Percentiles rank a stretch among this genome's conserved stretches.
These are phyloP conservation scores for Wickerhamiella azyma DNA, from an alignment of 805 yeast species.

Conservation along the genomic window DNA sequence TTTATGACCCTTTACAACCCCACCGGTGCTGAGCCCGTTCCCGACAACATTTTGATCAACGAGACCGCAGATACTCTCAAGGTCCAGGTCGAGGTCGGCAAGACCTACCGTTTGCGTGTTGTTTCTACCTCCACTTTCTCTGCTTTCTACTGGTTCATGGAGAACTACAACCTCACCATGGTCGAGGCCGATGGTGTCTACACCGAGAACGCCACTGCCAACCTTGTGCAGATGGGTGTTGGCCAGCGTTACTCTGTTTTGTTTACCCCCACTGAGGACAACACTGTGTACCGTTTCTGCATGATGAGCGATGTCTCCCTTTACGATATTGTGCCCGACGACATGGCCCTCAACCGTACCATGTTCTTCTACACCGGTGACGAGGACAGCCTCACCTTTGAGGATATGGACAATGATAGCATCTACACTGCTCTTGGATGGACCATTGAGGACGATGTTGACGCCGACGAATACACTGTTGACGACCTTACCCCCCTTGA, in stretches of 20 bases:
- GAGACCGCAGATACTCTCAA: constrained; percentile 46
- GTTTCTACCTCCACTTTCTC: constrained; percentile 84
- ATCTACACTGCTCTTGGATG: constrained; percentile 33
- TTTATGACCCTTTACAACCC: constrained; percentile 75
- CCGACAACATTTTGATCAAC: constrained; percentile 66
- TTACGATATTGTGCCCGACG: constrained; percentile 63
- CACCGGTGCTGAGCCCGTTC: constrained; percentile 97
- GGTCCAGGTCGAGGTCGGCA: constrained; percentile 60
- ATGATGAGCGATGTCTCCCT: constrained; percentile 67
- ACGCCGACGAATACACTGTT: constrained; percentile 23
- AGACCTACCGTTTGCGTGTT: constrained; percentile 68
- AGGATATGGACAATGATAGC: constrained; percentile 39
- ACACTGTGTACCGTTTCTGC: constrained; percentile 66
- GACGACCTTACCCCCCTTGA: constrained; percentile 45
- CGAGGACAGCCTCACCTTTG: constrained; percentile 11
- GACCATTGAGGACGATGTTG: constrained; percentile 23
- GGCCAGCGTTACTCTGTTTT: constrained; percentile 87
- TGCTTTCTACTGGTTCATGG: constrained; percentile 78
- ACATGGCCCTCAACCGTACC: constrained; percentile 57
- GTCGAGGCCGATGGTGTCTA: constrained; percentile 88
- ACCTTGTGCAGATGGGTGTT: constrained; percentile 62
- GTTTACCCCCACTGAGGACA: constrained; percentile 45
- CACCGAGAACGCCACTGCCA: constrained; percentile 61
- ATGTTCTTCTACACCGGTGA: constrained; percentile 38
- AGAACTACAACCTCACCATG: constrained; percentile 74